phyloP scores from a whole-genome alignment of 2,329 filamentous ascomycete species.

The Fusarium sp. region DNA sequence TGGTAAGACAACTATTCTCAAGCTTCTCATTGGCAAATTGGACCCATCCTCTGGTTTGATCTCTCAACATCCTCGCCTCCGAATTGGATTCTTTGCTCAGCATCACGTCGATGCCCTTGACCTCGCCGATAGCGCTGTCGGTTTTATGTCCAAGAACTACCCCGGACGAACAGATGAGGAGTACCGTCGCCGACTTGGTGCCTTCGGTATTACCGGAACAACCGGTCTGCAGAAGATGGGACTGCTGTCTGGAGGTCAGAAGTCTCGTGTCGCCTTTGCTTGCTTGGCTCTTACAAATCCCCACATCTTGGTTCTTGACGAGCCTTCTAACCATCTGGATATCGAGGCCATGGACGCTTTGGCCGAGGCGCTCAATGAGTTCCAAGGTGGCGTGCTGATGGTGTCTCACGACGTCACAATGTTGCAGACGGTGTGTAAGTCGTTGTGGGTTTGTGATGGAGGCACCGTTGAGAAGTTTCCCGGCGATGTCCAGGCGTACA shows the following conservation, averaged over 20 bases:
- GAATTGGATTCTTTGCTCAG: conserved; percentile 97
- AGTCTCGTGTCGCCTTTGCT: conserved; percentile 98
- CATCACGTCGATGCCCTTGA: conserved; percentile 98
- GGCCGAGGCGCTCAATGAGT: conserved; percentile 83
- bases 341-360: conserved; percentile 99
- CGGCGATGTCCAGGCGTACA: conserved; percentile 95
- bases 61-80: conserved; percentile 86
- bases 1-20: conserved; percentile 98
- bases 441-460: conserved; percentile 95
- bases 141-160: conserved; percentile 95
- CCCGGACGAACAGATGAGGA: conserved; percentile 95
- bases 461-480: conserved; percentile 96
- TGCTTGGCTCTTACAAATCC: conserved; percentile 93
- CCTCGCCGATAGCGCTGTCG: conserved; percentile 87
- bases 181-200: conserved; percentile 93
- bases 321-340: conserved; percentile 98
- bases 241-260: conserved; percentile 94
- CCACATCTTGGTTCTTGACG: conserved; percentile 97
- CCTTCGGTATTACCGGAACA: conserved; percentile 90
- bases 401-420: conserved; percentile 99
- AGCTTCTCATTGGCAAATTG: conserved; percentile 92
- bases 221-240: conserved; percentile 97
- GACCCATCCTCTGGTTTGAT: conserved; percentile 83
- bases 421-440: conserved; percentile 95
- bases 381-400: conserved; percentile 97